phyloP scores from a whole-genome alignment of 192 early-diverging fungal species.

The Lunasporangiospora selenospora region DNA sequence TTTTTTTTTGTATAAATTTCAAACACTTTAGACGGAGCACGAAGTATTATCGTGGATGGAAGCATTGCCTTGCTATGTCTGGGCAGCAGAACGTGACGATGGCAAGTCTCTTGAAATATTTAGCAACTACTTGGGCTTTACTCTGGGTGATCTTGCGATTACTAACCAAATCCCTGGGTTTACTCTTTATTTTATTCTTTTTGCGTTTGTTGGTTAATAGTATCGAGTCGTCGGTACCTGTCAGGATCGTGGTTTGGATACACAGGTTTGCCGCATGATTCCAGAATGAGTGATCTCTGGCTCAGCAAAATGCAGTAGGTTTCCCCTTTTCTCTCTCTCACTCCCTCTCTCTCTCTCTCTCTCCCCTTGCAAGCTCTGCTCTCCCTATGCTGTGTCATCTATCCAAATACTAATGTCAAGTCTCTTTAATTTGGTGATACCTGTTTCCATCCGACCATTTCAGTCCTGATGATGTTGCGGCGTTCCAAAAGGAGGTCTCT shows the following conservation, averaged over 20 bases:
- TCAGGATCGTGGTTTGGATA: conserved; percentile 46
- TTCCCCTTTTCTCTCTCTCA: no score
- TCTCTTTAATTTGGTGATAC: background rate
- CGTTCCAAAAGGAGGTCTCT: conserved; percentile 43
- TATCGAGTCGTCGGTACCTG: conserved; percentile 33
- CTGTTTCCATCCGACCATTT: no score
- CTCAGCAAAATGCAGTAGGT: conserved; percentile 49
- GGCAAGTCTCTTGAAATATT: conserved; percentile 1
- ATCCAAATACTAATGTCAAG: no score
- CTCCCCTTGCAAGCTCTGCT: no score
- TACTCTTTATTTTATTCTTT: no score
- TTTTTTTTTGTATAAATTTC: background rate
- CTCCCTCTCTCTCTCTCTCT: no score
- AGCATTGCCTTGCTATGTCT: conserved; percentile 43
- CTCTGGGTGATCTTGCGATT: no score
- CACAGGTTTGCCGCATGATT: conserved; percentile 36
- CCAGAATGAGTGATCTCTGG: conserved; percentile 40
- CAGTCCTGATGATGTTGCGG: conserved; percentile 43
- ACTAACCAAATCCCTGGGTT: background rate
- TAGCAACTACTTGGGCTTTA: background rate
- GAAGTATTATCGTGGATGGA: conserved; percentile 51
- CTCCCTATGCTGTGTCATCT: no score
- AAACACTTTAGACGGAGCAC: conserved; percentile 22
- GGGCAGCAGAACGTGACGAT: conserved; percentile 41
- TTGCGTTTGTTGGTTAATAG: conserved; percentile 1